Evolutionary conservation across 108 stramenopile genomes (phyloP).

Genomic region (Aurantiochytrium sp.): DNA sequence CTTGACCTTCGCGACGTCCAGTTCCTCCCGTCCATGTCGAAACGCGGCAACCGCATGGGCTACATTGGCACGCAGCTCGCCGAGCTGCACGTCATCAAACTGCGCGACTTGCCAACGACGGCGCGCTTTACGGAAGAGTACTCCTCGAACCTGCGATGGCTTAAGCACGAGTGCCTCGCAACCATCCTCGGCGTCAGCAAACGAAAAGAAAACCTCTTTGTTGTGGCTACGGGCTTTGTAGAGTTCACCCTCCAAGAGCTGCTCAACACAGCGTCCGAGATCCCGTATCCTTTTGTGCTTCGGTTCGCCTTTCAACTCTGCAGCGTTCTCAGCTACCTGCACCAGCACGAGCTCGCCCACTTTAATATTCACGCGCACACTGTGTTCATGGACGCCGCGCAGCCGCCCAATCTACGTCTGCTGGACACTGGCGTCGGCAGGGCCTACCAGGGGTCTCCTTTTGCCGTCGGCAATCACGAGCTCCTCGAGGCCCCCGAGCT

Average conservation of each 20-base stretch:
- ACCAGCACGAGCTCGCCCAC: neutral
- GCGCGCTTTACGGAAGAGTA: neutral
- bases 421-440: conserved; percentile 5
- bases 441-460: neutral
- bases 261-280: neutral
- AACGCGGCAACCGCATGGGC: neutral
- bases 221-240: neutral
- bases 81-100: neutral
- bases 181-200: neutral
- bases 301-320: conserved; percentile 22
- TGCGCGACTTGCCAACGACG: neutral
- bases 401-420: conserved; percentile 9
- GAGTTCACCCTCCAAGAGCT: neutral
- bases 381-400: neutral
- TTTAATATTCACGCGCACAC: neutral
- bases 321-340: neutral
- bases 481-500: neutral
- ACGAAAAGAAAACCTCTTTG: conserved; percentile 21
- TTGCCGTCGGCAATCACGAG: neutral
- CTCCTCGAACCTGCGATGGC: neutral
- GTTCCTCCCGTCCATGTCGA: neutral
- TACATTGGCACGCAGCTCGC: neutral
- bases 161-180: neutral
- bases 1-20: neutral
- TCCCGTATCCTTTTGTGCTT: conserved; percentile 14